Percentiles rank a stretch among this genome's conserved stretches.
Conservation (phyloP, 768 basidiomycete genomes). For the Clitopilus hobsonii region DNA sequence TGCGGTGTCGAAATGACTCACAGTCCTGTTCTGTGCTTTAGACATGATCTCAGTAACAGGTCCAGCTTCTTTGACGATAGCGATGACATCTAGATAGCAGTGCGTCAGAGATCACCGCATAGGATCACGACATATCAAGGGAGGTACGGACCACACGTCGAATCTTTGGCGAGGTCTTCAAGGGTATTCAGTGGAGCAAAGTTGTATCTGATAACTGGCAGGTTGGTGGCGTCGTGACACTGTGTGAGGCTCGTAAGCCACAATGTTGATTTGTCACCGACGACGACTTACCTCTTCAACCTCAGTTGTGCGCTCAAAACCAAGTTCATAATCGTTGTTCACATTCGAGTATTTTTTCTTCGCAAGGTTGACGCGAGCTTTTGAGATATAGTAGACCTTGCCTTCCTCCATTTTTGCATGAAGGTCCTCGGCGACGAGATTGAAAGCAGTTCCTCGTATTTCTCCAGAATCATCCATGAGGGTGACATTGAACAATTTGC, state of each 20-base stretch:
- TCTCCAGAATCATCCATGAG: conserved; percentile 94
- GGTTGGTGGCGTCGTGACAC: conserved; percentile 74
- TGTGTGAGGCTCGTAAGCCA: conserved; percentile 23
- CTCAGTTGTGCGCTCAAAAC: conserved; percentile 78
- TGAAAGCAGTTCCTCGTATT: conserved; percentile 91
- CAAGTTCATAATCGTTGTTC: conserved; percentile 89
- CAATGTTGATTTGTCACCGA: background rate
- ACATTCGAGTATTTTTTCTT: conserved; percentile 95
- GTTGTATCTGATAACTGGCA: conserved; percentile 82
- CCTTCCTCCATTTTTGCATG: conserved; percentile 86
- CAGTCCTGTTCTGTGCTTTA: conserved; percentile 68
- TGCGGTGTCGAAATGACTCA: conserved; percentile 20
- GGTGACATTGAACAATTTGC: conserved; percentile 89
- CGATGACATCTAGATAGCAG: conserved; percentile 70
- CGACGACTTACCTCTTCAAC: conserved; percentile 66
- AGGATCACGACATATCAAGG: background rate
- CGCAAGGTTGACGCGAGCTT: conserved; percentile 88
- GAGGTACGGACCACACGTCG: conserved; percentile 69
- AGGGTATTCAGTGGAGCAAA: conserved; percentile 68
- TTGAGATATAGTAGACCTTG: conserved; percentile 89
- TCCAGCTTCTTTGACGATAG: conserved; percentile 74
- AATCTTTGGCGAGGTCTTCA: conserved; percentile 66
- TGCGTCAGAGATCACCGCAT: background rate
- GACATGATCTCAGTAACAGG: conserved; percentile 69
- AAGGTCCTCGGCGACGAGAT: conserved; percentile 74